phyloP scores from a whole-genome alignment of 1,139 yeast species.

The Sugiyamaella paludigena region DNA sequence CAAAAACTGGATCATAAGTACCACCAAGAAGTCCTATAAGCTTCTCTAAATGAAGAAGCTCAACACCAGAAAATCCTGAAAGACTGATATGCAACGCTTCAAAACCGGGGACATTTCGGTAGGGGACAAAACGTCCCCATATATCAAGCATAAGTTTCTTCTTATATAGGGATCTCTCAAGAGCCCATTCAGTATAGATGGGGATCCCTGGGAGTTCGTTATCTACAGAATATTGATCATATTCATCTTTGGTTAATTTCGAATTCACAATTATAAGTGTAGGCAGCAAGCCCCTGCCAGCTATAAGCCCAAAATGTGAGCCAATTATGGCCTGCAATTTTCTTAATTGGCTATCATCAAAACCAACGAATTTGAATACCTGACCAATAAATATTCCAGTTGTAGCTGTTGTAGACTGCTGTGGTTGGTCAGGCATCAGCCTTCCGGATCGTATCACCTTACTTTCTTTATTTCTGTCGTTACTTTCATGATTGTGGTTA shows the following conservation, averaged over 20 bases:
- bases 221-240: background rate
- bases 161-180: constrained; percentile 74
- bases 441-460: too few relatives aligned
- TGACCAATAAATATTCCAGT: constrained; percentile 26
- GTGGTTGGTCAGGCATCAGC: too few relatives aligned
- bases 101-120: constrained; percentile 39
- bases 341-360: constrained; percentile 24
- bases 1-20: constrained; percentile 50
- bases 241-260: constrained; percentile 8
- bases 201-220: constrained; percentile 6
- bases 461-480: background rate
- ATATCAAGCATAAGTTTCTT: constrained; percentile 52
- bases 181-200: constrained; percentile 69
- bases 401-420: background rate
- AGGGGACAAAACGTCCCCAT: constrained; percentile 69
- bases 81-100: constrained; percentile 53
- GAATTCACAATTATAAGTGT: constrained; percentile 34
- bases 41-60: constrained; percentile 69
- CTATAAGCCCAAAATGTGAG: constrained; percentile 36
- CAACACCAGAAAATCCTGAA: constrained; percentile 84
- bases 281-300: constrained; percentile 4
- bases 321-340: constrained; percentile 38
- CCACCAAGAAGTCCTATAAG: constrained; percentile 50
- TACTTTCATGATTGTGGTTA: background rate
- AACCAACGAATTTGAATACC: constrained; percentile 28